Conservation (phyloP, 129 eudicot genomes). For the Ambrosia artemisiifolia region DNA sequence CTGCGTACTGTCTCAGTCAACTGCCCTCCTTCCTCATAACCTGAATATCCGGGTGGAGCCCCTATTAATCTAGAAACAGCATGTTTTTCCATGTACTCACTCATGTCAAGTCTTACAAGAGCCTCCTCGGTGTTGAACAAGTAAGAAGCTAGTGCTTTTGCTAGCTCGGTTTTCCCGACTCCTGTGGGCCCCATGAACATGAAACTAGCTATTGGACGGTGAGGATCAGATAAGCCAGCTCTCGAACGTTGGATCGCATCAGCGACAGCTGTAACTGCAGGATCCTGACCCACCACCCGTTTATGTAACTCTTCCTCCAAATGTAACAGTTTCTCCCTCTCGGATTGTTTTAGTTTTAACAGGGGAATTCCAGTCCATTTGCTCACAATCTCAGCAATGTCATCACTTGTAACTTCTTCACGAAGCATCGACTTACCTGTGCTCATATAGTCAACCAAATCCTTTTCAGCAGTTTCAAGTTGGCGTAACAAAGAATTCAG, state of each 20-base stretch:
- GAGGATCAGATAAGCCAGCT: constrained; percentile 97
- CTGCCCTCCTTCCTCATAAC: constrained; percentile 99
- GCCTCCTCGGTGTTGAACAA: constrained; percentile 96
- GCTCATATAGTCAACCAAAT: constrained; percentile 71
- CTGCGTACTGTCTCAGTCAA: constrained; percentile 85
- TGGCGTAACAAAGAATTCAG: constrained; percentile 78
- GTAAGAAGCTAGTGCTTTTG: constrained; percentile 92
- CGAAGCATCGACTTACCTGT: constrained; percentile 99
- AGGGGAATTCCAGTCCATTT: constrained; percentile 99
- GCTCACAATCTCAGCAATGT: constrained; percentile 93
- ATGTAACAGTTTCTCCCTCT: constrained; percentile 73
- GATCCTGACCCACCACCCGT: constrained; percentile 94
- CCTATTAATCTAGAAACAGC: constrained; percentile 92
- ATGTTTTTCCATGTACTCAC: constrained; percentile 99
- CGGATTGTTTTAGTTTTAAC: constrained; percentile 88
- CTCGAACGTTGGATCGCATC: constrained; percentile 98
- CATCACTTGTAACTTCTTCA: constrained; percentile 91
- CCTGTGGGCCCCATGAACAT: constrained; percentile 99
- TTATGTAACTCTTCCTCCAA: constrained; percentile 82
- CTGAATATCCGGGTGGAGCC: constrained; percentile 98
- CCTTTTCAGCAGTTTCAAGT: constrained; percentile 85
- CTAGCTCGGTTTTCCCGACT: constrained; percentile 98
- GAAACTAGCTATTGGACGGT: constrained; percentile 97
- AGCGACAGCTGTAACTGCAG: constrained; percentile 90
- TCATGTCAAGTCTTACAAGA: constrained; percentile 97